Conservation (phyloP, 2,329 filamentous ascomycete genomes). For the Biscogniauxia sp. region DNA sequence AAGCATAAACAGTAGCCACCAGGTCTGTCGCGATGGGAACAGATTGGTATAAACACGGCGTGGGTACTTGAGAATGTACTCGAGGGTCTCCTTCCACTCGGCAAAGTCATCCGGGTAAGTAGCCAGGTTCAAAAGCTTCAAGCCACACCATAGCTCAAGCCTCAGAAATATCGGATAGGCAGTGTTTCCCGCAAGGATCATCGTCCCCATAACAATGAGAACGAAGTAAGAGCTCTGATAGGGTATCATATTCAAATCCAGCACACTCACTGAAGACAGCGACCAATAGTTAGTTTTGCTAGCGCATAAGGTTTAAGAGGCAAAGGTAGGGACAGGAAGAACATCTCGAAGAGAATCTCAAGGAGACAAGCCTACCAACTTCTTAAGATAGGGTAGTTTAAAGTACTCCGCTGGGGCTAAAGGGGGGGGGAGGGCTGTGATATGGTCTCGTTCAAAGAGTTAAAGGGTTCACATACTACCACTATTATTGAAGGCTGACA, state of each 20-base stretch:
- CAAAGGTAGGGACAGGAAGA: neutral
- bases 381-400: neutral
- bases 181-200: conserved; percentile 65
- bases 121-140: conserved; percentile 39
- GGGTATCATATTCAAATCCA: conserved; percentile 64
- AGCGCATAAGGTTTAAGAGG: neutral
- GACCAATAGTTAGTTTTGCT: conserved; percentile 2
- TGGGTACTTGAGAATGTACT: conserved; percentile 55
- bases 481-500: conserved; percentile 70
- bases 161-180: conserved; percentile 64
- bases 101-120: conserved; percentile 37
- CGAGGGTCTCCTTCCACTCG: conserved; percentile 48
- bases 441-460: neutral
- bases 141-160: conserved; percentile 54
- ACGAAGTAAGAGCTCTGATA: conserved; percentile 54
- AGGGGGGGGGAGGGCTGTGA: neutral
- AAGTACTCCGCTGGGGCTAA: neutral
- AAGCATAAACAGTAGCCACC: conserved; percentile 63
- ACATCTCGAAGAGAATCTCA: neutral
- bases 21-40: conserved; percentile 62
- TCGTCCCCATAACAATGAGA: conserved; percentile 50
- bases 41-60: conserved; percentile 61
- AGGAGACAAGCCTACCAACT: neutral
- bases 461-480: conserved; percentile 40
- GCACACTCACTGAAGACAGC: conserved; percentile 47